Evolutionary conservation across 352 stramenopile species (phyloP).

Genomic region (Globisporangium barbulae): DNA sequence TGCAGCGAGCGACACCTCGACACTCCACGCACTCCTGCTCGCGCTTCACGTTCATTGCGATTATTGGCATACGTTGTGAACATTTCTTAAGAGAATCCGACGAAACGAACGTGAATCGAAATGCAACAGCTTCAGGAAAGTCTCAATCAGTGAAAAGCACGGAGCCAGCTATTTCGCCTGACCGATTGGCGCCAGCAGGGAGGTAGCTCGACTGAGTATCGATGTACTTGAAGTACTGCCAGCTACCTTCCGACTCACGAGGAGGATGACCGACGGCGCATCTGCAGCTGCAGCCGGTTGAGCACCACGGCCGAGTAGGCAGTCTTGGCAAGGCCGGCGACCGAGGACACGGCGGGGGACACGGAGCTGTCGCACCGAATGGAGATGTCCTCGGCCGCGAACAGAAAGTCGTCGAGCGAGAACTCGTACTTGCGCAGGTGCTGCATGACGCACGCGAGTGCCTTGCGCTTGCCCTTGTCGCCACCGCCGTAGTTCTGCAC

Average conservation of each 20-base stretch:
- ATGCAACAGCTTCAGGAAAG: too few species aligned
- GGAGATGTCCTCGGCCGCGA: constrained; percentile 55
- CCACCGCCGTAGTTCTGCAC: constrained; percentile 66
- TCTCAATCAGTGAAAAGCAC: too few species aligned
- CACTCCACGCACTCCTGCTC: too few species aligned
- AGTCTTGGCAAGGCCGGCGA: constrained; percentile 2
- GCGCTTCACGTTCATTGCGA: too few species aligned
- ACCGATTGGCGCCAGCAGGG: too few species aligned
- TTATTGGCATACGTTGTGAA: too few species aligned
- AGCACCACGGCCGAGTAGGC: constrained; percentile 23
- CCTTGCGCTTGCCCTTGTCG: constrained; percentile 70
- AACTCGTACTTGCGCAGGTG: constrained; percentile 84
- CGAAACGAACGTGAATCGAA: too few species aligned
- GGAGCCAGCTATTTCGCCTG: too few species aligned
- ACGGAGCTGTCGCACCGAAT: constrained; percentile 12
- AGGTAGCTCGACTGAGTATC: too few species aligned
- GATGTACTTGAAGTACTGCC: too few species aligned
- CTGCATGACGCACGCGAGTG: constrained; percentile 68
- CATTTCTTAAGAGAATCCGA: too few species aligned
- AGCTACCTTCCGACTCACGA: constrained; percentile 17
- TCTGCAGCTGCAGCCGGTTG: constrained; percentile 55
- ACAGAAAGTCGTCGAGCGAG: constrained; percentile 67
- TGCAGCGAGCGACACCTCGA: too few species aligned
- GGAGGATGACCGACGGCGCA: constrained; percentile 54
- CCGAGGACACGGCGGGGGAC: background rate